A percentile compares a stretch with the other conserved stretches of the same genome.
These are phyloP conservation scores for Fusarium sp. DNA, from an alignment of 2,329 filamentous ascomycete genomes.

Conservation along the genomic window DNA sequence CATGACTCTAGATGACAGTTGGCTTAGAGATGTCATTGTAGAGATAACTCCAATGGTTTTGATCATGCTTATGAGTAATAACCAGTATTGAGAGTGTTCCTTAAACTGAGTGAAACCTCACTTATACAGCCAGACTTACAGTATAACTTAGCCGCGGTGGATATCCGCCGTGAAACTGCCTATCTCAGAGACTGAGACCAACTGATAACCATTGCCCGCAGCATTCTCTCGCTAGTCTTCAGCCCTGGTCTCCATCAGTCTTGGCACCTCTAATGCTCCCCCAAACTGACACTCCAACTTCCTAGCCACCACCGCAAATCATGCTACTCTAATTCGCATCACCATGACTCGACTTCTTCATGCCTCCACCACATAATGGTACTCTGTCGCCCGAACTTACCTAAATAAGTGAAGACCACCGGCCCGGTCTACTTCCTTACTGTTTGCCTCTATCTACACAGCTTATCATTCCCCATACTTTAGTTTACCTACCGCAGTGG, in stretches of 20 bases:
- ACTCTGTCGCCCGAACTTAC: conserved; percentile 30
- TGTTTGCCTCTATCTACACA: conserved; percentile 9
- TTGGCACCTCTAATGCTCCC: conserved; percentile 34
- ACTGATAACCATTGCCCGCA: conserved; percentile 26
- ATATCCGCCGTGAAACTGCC: conserved; percentile 29
- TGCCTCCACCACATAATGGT: conserved; percentile 38
- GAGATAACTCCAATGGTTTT: conserved; percentile 6
- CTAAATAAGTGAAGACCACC: conserved; percentile 21
- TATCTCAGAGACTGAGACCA: conserved; percentile 18
- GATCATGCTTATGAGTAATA: conserved; percentile 5
- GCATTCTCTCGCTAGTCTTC: background rate
- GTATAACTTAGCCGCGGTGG: conserved; percentile 13
- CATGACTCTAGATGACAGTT: background rate
- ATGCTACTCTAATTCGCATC: conserved; percentile 3
- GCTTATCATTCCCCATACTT: conserved; percentile 41
- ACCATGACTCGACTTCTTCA: conserved; percentile 2
- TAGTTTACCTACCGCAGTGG: conserved; percentile 27
- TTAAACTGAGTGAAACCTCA: background rate
- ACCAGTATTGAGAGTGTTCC: background rate
- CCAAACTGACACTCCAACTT: conserved; percentile 11
- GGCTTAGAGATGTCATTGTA: background rate
- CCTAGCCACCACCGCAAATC: conserved; percentile 14
- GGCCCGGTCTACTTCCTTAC: conserved; percentile 25
- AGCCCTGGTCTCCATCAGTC: conserved; percentile 16
- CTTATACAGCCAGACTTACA: background rate